Conservation (phyloP, 257 asterid species). For the Solanum medicagineum region DNA sequence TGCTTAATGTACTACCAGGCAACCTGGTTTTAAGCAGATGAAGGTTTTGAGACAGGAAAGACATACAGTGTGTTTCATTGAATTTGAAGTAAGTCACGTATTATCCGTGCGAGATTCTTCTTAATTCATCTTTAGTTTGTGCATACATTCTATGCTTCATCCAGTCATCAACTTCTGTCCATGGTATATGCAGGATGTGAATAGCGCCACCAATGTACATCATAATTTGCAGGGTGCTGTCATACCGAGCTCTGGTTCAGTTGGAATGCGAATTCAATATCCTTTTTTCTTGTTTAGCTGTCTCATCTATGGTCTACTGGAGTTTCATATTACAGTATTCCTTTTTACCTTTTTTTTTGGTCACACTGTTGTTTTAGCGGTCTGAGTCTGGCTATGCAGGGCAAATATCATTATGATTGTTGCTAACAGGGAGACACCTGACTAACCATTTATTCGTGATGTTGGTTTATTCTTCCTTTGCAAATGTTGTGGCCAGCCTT, state of each 20-base stretch:
- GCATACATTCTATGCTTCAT: not conserved
- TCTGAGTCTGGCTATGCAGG: not conserved
- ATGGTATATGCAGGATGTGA: slow-evolving; percentile 57
- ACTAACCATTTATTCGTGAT: not conserved
- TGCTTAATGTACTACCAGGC: slow-evolving; percentile 33
- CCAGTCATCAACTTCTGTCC: not conserved
- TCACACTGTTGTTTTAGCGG: not conserved
- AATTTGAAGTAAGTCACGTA: slow-evolving; percentile 72
- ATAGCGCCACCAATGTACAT: slow-evolving; percentile 82
- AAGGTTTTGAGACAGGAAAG: slow-evolving; percentile 92
- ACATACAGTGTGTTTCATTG: slow-evolving; percentile 98
- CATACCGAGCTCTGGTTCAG: slow-evolving; percentile 91
- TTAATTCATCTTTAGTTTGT: not conserved
- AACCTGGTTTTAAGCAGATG: slow-evolving; percentile 99
- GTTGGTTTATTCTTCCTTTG: not conserved
- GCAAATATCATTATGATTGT: not conserved
- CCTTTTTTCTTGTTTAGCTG: slow-evolving; percentile 30
- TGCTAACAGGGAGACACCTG: not conserved
- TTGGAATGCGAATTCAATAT: slow-evolving; percentile 99
- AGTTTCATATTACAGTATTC: not conserved
- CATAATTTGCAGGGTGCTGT: slow-evolving; percentile 94
- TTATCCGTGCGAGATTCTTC: not conserved
- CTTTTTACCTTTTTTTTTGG: not conserved
- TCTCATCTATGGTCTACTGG: not conserved
- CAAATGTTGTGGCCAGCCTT: not conserved